These are phyloP conservation scores for Daldinia grandis DNA, from an alignment of 495 filamentous ascomycete species.

Conservation along the genomic window DNA sequence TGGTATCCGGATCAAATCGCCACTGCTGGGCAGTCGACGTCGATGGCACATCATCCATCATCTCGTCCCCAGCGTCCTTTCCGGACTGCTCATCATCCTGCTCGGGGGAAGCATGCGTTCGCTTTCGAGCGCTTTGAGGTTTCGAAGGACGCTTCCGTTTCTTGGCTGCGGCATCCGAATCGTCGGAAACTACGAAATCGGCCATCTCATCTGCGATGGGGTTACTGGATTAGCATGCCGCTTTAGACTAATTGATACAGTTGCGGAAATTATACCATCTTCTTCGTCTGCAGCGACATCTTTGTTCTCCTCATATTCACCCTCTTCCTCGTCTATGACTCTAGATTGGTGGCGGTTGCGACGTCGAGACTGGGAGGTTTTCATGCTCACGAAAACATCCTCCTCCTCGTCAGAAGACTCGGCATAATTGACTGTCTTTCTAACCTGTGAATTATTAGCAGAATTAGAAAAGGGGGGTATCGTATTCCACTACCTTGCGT, in stretches of 20 bases:
- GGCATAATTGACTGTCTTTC: conserved; percentile 68
- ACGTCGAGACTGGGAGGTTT: conserved; percentile 42
- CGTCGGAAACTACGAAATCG: conserved; percentile 88
- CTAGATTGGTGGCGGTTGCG: conserved; percentile 47
- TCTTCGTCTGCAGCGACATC: conserved; percentile 67
- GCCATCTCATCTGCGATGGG: conserved; percentile 69
- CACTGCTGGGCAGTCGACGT: conserved; percentile 83
- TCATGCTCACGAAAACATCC: conserved; percentile 61
- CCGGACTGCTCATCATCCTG: conserved; percentile 29
- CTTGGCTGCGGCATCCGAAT: conserved; percentile 70
- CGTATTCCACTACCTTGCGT: conserved; percentile 59
- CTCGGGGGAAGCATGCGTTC: conserved; percentile 57
- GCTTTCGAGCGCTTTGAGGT: conserved; percentile 63
- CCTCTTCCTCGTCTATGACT: conserved; percentile 63
- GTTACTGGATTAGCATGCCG: conserved; percentile 18
- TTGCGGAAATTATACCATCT: conserved; percentile 54
- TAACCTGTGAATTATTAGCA: conserved; percentile 49
- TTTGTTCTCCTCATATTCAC: conserved; percentile 74
- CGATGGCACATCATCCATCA: conserved; percentile 62
- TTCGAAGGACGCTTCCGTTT: conserved; percentile 75
- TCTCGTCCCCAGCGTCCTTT: conserved; percentile 59
- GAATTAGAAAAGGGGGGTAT: not conserved
- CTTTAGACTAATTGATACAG: not conserved
- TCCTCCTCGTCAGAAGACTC: conserved; percentile 71
- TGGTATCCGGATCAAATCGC: conserved; percentile 83